These are phyloP conservation scores for Cladorrhinum sp. DNA, from an alignment of 2,329 filamentous ascomycete genomes.

Conservation along the genomic window DNA sequence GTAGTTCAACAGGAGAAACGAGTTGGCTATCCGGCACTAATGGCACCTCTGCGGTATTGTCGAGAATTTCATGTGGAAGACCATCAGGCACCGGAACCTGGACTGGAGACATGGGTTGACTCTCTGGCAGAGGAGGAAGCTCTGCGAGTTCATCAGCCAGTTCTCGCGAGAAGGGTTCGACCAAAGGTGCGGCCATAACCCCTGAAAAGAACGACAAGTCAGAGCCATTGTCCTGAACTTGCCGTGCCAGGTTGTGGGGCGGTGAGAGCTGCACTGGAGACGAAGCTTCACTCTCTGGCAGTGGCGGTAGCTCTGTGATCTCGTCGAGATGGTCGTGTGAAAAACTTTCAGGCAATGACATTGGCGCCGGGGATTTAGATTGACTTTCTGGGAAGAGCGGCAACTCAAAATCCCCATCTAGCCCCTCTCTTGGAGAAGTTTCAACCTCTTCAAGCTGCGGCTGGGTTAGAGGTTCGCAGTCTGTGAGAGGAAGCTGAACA, in stretches of 20 bases:
- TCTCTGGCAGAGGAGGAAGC: constrained; percentile 2
- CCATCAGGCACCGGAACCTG: not conserved
- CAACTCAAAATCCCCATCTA: not conserved
- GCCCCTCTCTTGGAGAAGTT: not conserved
- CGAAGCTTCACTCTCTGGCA: not conserved
- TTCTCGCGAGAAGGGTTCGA: not conserved
- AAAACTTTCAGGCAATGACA: not conserved
- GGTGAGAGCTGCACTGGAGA: not conserved
- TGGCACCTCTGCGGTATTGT: not conserved
- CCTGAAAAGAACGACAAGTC: not conserved
- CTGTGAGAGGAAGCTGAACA: not conserved
- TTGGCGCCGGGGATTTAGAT: not conserved
- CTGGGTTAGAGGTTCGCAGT: not conserved
- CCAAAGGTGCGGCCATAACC: not conserved
- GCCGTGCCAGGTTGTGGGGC: not conserved
- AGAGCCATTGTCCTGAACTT: not conserved
- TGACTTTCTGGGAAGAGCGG: not conserved
- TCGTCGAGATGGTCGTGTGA: not conserved
- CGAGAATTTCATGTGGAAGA: not conserved
- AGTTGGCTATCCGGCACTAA: not conserved
- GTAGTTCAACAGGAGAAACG: not conserved
- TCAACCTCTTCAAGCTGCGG: not conserved
- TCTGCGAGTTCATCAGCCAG: not conserved
- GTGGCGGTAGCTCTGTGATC: not conserved
- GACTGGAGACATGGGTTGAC: not conserved